Conservation (phyloP, 371 early-diverging fungal genomes). For the Apophysomyces variabilis region DNA sequence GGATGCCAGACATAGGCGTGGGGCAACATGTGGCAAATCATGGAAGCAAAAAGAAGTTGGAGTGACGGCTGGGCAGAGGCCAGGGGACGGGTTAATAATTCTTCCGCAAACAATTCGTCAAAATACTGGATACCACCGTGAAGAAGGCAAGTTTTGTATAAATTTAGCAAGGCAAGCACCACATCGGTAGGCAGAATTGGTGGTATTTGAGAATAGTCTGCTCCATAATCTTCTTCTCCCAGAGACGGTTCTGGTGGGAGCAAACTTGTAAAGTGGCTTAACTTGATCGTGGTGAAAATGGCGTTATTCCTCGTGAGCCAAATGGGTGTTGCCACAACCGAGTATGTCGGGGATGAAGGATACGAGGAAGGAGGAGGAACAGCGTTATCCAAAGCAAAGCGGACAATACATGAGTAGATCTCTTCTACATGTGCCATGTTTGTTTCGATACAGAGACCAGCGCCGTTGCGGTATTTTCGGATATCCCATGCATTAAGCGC, state of each 20-base stretch:
- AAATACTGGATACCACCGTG: constrained; percentile 46
- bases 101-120: constrained; percentile 25
- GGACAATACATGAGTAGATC: constrained; percentile 40
- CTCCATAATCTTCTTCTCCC: constrained; percentile 10
- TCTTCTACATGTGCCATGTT: constrained; percentile 44
- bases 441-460: constrained; percentile 47
- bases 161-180: constrained; percentile 24
- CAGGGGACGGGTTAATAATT: constrained; percentile 18
- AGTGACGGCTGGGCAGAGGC: constrained; percentile 23
- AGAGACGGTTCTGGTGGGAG: constrained; percentile 21
- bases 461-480: constrained; percentile 14
- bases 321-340: constrained; percentile 22
- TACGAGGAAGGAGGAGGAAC: constrained; percentile 21
- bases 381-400: constrained; percentile 49
- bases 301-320: constrained; percentile 45
- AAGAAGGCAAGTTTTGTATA: constrained; percentile 45
- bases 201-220: constrained; percentile 13
- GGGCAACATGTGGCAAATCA: constrained; percentile 46
- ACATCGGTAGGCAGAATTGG: constrained; percentile 6
- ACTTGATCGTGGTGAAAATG: constrained; percentile 43
- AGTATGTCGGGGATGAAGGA: constrained; percentile 7
- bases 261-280: constrained; percentile 49
- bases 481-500: constrained; percentile 32
- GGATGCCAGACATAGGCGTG: constrained; percentile 53
- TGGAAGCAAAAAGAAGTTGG: constrained; percentile 37